Evolutionary conservation across 2,329 filamentous ascomycete genomes (phyloP).

Genomic region (Curvularia sp.): DNA sequence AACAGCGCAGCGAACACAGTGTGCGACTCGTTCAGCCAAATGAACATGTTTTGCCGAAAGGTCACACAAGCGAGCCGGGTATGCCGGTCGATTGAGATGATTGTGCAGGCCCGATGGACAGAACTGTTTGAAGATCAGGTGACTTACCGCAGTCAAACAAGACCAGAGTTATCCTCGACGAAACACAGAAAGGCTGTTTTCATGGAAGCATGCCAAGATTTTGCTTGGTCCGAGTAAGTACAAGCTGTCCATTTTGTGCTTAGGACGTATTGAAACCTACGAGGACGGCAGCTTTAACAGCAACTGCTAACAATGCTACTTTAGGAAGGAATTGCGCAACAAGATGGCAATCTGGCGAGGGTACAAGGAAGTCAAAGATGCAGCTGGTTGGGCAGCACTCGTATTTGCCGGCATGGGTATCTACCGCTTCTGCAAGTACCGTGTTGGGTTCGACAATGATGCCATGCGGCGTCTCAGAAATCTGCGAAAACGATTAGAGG

Average conservation of each 20-base stretch:
- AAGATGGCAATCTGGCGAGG: conserved; percentile 63
- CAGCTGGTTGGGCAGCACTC: conserved; percentile 63
- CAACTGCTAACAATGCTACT: not conserved
- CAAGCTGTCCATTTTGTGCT: not conserved
- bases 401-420: conserved; percentile 65
- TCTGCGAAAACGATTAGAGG: conserved; percentile 58
- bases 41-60: conserved; percentile 55
- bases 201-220: conserved; percentile 61
- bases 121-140: conserved; percentile 63
- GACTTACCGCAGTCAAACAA: conserved; percentile 50
- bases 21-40: conserved; percentile 47
- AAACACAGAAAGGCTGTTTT: conserved; percentile 61
- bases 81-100: conserved; percentile 64
- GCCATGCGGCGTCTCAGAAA: conserved; percentile 57
- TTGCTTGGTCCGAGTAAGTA: conserved; percentile 59
- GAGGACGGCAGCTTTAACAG: not conserved
- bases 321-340: conserved; percentile 62
- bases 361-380: conserved; percentile 65
- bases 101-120: conserved; percentile 65
- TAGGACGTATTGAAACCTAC: not conserved
- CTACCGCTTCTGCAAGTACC: conserved; percentile 68
- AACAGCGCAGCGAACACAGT: conserved; percentile 17
- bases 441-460: conserved; percentile 60
- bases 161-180: conserved; percentile 52
- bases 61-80: conserved; percentile 60